Base-by-base conservation (phyloP, 78 protist genomes). In the slime mould (Dictyostelium discoideum) region DNA sequence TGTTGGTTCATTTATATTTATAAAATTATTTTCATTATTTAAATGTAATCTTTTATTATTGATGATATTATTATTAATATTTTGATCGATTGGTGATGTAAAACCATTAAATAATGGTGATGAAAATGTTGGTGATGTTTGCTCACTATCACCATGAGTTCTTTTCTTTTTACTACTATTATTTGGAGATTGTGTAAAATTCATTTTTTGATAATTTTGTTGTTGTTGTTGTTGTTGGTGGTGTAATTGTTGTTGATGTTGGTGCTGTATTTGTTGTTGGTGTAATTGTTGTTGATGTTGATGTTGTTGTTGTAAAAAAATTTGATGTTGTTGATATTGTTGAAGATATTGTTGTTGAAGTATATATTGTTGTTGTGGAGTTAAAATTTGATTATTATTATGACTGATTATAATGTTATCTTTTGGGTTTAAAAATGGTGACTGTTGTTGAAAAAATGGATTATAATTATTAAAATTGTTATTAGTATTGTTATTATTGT, bases 61-160 rank as follows among this genome's bases (percentile, higher is more conserved):
- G 37, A 32, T 32, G 37, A 32, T 32, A 32, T 32, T 32, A 32
- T 32, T 37, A 74, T 74, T 74, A 74, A 13, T 37, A 39, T 60
- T 60, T 60, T 60, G 69, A 60, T 60, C 69, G 9, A 60, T 60
- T 60, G n/a, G 6, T 60, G 24, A 24, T 37, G 22, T 29, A 76
- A 32, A 76, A 37, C 83, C 20, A 76, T 76, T 76, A 20, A 39
- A 26, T 9, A 40, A 6, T 39, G n/a, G 57, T 32, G 40, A 76
- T 32, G 5, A 9, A 39, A 76, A 20, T n/a, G 84, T 79, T 78
- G 84, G 22, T n/a, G 48, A 46, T 79, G 48, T 18, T 76, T 78
- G 84, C 22, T 79, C 57, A n/a, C 46, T 69, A n/a, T 74, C 81
- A 37, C 37, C 81, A 74, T 74, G 81, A 6, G 81, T 37, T 74